These are phyloP conservation scores for Plasmodium yoelii DNA, from an alignment of 169 alveolate genomes.

Conservation along the genomic window DNA sequence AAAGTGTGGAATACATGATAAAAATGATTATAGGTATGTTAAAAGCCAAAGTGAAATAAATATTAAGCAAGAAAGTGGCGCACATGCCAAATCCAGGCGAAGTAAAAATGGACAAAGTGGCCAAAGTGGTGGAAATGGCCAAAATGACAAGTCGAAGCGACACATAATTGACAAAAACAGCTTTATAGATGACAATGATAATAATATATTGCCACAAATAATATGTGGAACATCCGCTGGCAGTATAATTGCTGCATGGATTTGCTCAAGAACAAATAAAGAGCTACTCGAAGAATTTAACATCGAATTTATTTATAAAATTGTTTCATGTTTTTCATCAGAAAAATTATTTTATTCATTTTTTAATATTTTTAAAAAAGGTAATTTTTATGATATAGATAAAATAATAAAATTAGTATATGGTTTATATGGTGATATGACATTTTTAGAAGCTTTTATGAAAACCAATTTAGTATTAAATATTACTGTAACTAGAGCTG, in stretches of 20 bases:
- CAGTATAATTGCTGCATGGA: constrained; percentile 87
- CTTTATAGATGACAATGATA: constrained; percentile 68
- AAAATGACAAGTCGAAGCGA: not conserved
- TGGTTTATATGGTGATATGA: constrained; percentile 78
- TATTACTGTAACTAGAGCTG: constrained; percentile 87
- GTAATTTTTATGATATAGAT: constrained; percentile 81
- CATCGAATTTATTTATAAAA: constrained; percentile 61
- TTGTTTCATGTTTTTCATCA: constrained; percentile 77
- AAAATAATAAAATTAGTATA: constrained; percentile 59
- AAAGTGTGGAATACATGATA: no score
- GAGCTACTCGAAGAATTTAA: constrained; percentile 79
- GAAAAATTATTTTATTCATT: constrained; percentile 77
- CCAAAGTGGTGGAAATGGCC: no score
- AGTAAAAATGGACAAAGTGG: no score
- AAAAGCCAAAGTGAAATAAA: not conserved
- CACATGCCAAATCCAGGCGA: no score
- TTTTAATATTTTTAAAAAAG: constrained; percentile 77
- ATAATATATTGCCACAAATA: constrained; percentile 81
- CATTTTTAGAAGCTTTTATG: constrained; percentile 86
- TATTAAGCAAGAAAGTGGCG: no score
- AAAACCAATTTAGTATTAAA: constrained; percentile 86
- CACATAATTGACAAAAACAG: not conserved
- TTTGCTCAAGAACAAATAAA: constrained; percentile 82
- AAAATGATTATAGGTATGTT: not conserved
- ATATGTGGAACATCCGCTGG: constrained; percentile 88